Evolutionary conservation across 495 filamentous ascomycete genomes (phyloP).

Genomic region (Cenococcum geophilum): DNA sequence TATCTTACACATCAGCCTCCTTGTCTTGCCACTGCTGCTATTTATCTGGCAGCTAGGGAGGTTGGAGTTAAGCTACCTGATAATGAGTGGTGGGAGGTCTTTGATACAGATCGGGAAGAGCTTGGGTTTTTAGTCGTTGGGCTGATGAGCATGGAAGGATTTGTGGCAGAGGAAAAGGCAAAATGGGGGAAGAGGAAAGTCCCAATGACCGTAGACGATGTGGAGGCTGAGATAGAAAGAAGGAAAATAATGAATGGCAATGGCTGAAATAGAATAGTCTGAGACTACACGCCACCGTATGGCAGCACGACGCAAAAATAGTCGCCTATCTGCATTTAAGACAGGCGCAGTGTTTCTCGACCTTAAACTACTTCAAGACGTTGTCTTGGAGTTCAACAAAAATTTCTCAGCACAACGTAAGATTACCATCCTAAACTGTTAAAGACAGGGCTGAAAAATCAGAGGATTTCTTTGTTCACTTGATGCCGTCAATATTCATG

Average conservation of each 20-base stretch:
- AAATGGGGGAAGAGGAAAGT: constrained; percentile 42
- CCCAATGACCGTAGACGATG: constrained; percentile 47
- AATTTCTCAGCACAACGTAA: no score
- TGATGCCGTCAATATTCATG: no score
- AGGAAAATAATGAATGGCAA: constrained; percentile 37
- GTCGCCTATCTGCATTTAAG: no score
- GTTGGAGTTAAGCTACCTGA: constrained; percentile 68
- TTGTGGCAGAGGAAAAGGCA: constrained; percentile 50
- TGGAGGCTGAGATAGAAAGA: constrained; percentile 58
- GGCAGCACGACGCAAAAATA: no score
- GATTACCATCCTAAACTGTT: no score
- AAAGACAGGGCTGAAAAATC: no score
- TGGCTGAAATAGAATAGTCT: constrained; percentile 6
- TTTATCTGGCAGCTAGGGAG: constrained; percentile 84
- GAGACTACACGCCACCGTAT: not conserved
- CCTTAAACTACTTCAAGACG: no score
- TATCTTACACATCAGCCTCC: constrained; percentile 90
- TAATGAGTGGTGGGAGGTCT: constrained; percentile 93
- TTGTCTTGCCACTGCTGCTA: constrained; percentile 75
- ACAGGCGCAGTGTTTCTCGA: no score
- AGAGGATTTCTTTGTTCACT: no score
- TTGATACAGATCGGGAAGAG: constrained; percentile 95
- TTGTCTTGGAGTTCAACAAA: no score
- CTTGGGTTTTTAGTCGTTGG: constrained; percentile 87
- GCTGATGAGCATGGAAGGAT: constrained; percentile 73